Base-by-base conservation (phyloP, 495 filamentous ascomycete genomes). In the Monascus purpureus region DNA sequence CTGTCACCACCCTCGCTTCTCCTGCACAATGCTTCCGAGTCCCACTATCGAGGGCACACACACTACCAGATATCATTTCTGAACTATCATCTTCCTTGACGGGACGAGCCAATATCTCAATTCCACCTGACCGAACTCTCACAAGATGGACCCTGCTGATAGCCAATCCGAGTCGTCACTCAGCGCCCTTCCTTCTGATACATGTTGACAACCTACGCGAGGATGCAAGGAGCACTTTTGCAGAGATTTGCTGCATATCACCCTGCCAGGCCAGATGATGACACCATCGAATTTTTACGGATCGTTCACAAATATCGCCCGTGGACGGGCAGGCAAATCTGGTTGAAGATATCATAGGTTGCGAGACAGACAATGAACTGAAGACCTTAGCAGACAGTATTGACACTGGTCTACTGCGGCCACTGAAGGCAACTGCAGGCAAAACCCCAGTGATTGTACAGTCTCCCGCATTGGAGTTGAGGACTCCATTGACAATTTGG, bases 161-260 rank as follows among this genome's bases (percentile, higher is more conserved):
- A 22, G 20, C 20, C 20, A 22, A 22, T 22, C 20, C 20, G 20
- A 22, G 20, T 22, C 20, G 20, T 22, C 20, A 5, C 20, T 22
- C 20, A 22, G 20, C 20, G 20, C 4, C 20, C 20, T 22, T 22
- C 20, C 4, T 22, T 22, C 20, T 22, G 20, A 22, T 22, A 9
- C 20, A 22, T n/a, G n/a, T n/a, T n/a, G n/a, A 9, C 20, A 4
- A 22, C 20, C 9, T 22, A 4, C 20, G 20, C 20, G 20, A 22
- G 9, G 5, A 22, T 22, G 20, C 20, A 22, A 22, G 20, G 20
- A 22, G 20, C 4, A 22, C 20, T 22, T 5, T 22, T 9, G 9
- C 20, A 29, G 12, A 29, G 15, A n/a, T 16, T 29, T 29, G 26
- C 26, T 12, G 12, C n/a, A 29, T 29, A 29, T 29, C 26, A 29